Evolutionary conservation across 176 grass and related monocot species (phyloP).

Genomic region (Triticum dicoccoides): DNA sequence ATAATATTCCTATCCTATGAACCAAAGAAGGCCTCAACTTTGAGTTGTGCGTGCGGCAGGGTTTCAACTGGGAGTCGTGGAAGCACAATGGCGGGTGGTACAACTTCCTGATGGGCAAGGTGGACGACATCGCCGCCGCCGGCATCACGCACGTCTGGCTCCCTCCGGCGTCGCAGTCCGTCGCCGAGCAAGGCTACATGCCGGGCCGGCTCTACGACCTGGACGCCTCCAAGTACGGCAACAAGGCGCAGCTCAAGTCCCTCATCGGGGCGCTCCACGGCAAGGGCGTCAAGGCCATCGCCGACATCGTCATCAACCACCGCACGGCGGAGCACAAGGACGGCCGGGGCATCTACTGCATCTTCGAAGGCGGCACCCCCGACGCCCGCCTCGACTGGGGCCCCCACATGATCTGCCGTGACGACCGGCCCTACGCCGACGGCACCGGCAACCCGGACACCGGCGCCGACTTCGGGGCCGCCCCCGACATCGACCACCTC

Average conservation of each 20-base stretch:
- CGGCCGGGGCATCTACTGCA: slow-evolving; percentile 60
- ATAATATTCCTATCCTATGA: too few relatives aligned
- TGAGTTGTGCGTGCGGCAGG: neutral
- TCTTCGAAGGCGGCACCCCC: slow-evolving; percentile 69
- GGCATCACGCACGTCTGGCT: slow-evolving; percentile 12
- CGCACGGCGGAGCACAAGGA: slow-evolving; percentile 61
- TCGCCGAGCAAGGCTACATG: slow-evolving; percentile 5
- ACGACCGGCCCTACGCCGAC: slow-evolving; percentile 48
- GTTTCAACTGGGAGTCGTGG: slow-evolving; percentile 14
- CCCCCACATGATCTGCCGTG: slow-evolving; percentile 76
- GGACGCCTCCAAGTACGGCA: neutral
- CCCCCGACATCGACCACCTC: slow-evolving; percentile 65
- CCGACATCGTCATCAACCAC: slow-evolving; percentile 94
- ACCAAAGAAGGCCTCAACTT: neutral
- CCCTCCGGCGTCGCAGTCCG: neutral
- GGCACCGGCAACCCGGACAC: slow-evolving; percentile 63
- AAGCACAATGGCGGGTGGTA: slow-evolving; percentile 12
- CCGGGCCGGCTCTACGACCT: neutral
- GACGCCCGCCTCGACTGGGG: slow-evolving; percentile 77
- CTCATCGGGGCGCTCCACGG: slow-evolving; percentile 57
- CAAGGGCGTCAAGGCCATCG: slow-evolving; percentile 68
- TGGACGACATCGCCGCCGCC: neutral
- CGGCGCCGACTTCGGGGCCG: slow-evolving; percentile 38
- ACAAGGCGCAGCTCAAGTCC: slow-evolving; percentile 6
- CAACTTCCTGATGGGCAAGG: neutral